Evolutionary conservation across 345 rosid species (phyloP).

Genomic region (Salix koriyanagi): DNA sequence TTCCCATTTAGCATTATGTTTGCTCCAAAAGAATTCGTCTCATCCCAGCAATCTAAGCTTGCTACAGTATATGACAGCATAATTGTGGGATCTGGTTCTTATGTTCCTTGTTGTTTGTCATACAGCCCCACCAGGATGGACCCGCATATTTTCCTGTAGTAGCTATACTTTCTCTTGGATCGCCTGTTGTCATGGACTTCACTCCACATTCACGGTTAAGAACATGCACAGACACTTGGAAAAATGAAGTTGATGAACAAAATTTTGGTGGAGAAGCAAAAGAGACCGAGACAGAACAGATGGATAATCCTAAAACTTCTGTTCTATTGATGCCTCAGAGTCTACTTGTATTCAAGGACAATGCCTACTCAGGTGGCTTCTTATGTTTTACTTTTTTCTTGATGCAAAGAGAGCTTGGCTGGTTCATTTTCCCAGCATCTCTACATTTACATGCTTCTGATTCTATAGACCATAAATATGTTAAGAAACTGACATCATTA

Average conservation of each 20-base stretch:
- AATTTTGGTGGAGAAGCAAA: constrained; percentile 16
- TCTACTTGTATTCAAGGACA: constrained; percentile 79
- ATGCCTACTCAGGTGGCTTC: constrained; percentile 54
- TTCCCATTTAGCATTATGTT: background rate
- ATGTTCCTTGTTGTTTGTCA: constrained; percentile 14
- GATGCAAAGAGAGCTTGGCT: background rate
- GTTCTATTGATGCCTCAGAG: constrained; percentile 73
- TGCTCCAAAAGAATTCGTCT: background rate
- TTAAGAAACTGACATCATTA: background rate
- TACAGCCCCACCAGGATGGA: constrained; percentile 93
- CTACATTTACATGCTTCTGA: background rate
- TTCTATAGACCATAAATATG: background rate
- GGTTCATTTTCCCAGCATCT: background rate
- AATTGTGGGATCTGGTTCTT: constrained; percentile 2
- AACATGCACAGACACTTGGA: constrained; percentile 13
- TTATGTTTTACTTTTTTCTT: background rate
- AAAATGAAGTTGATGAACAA: constrained; percentile 8
- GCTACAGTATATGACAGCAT: background rate
- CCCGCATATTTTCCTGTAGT: constrained; percentile 92
- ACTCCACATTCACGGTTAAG: constrained; percentile 61
- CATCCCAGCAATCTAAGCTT: background rate
- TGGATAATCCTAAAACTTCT: constrained; percentile 44
- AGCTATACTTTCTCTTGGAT: constrained; percentile 76
- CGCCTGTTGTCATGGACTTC: constrained; percentile 84
- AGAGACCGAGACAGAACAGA: constrained; percentile 22